Percentiles rank a stretch among this genome's conserved stretches.
phyloP scores from a whole-genome alignment of 2,329 filamentous ascomycete genomes.

The Clarireedia monteithiana region DNA sequence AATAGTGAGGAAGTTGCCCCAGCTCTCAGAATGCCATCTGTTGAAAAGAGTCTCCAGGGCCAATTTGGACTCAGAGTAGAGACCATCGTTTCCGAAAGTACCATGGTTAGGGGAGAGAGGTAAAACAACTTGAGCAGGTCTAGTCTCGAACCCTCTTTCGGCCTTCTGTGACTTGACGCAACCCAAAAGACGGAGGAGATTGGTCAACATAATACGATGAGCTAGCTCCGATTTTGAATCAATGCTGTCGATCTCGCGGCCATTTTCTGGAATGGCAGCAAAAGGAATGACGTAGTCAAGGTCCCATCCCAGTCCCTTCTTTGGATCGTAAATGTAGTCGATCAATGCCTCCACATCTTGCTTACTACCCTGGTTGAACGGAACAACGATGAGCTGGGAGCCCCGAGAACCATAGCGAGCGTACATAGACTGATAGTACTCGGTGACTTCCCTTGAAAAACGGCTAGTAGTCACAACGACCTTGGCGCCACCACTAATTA shows the following conservation, averaged over 20 bases:
- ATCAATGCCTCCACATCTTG: slow-evolving; percentile 93
- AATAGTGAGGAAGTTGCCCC: slow-evolving; percentile 95
- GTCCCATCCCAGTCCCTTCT: slow-evolving; percentile 97
- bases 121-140: slow-evolving; percentile 91
- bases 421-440: slow-evolving; percentile 99
- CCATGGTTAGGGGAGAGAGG: slow-evolving; percentile 97
- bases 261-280: slow-evolving; percentile 94
- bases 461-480: slow-evolving; percentile 94
- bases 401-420: slow-evolving; percentile 86
- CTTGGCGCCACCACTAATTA: slow-evolving; percentile 94
- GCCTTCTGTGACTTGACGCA: slow-evolving; percentile 87
- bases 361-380: slow-evolving; percentile 98
- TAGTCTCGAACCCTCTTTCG: slow-evolving; percentile 81
- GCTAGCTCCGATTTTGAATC: slow-evolving; percentile 97
- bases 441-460: slow-evolving; percentile 94
- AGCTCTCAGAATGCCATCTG: slow-evolving; percentile 95
- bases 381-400: slow-evolving; percentile 94
- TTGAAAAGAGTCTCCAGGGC: slow-evolving; percentile 97
- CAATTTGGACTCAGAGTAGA: slow-evolving; percentile 98
- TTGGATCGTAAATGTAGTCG: slow-evolving; percentile 93
- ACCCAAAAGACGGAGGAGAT: slow-evolving; percentile 84
- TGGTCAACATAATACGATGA: slow-evolving; percentile 98
- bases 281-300: slow-evolving; percentile 94
- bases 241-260: slow-evolving; percentile 91
- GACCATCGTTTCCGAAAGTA: slow-evolving; percentile 93